Evolutionary conservation across 345 rosid species (phyloP).

Genomic region (Pelargonium nanum): DNA sequence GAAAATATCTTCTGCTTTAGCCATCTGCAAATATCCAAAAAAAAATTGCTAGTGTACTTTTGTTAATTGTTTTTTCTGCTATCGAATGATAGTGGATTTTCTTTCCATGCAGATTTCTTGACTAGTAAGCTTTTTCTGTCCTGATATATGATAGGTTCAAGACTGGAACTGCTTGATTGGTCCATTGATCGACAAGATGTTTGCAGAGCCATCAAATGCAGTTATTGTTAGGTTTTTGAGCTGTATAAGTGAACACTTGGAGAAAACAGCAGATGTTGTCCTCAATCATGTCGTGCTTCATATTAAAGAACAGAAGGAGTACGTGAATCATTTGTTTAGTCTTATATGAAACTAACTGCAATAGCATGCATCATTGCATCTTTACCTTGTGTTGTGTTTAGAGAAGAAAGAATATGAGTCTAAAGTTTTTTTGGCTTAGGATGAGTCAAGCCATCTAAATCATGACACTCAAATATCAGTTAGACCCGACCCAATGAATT

Average conservation of each 20-base stretch:
- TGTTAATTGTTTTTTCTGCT: neutral
- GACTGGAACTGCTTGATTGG: conserved; percentile 59
- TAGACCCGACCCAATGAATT: no score
- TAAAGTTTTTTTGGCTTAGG: no score
- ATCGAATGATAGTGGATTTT: neutral
- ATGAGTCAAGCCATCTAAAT: no score
- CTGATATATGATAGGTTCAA: conserved; percentile 41
- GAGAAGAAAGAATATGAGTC: no score
- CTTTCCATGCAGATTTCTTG: neutral
- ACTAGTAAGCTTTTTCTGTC: neutral
- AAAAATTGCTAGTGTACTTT: no score
- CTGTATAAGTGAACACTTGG: conserved; percentile 53
- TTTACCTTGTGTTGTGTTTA: neutral
- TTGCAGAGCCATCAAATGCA: conserved; percentile 80
- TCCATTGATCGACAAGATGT: conserved; percentile 73
- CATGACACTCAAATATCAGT: no score
- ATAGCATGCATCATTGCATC: neutral
- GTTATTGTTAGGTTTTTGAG: conserved; percentile 68
- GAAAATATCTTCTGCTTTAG: neutral
- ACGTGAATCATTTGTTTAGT: conserved; percentile 11
- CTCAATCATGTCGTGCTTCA: conserved; percentile 44
- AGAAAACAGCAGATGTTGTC: conserved; percentile 43
- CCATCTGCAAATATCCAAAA: no score
- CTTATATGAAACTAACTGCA: neutral
- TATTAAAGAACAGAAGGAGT: conserved; percentile 58